These are phyloP conservation scores for Colletotrichum sp. DNA, from an alignment of 2,329 filamentous ascomycete species.

Conservation along the genomic window DNA sequence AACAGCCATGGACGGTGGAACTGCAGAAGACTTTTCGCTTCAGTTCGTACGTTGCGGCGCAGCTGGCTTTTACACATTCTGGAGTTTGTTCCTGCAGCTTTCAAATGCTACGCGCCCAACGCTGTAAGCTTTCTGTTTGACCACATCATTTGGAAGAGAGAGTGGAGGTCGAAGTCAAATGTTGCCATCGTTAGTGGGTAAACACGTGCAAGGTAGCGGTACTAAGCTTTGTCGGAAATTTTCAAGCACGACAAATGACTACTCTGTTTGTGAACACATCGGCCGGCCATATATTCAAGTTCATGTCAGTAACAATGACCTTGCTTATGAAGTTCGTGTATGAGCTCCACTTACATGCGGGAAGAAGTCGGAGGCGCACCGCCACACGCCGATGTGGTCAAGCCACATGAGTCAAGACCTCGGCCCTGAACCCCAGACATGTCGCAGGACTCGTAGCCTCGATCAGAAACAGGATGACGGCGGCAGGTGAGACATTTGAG, in stretches of 20 bases:
- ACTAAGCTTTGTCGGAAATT: background rate
- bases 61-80: background rate
- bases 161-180: background rate
- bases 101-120: background rate
- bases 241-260: background rate
- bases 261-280: background rate
- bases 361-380: background rate
- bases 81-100: background rate
- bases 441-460: background rate
- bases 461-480: background rate
- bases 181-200: background rate
- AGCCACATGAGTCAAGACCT: background rate
- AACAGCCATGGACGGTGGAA: background rate
- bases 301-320: background rate
- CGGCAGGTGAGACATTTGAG: background rate
- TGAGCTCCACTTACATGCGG: background rate
- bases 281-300: background rate
- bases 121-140: background rate
- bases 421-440: background rate
- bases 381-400: background rate
- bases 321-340: background rate
- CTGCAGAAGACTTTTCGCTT: background rate
- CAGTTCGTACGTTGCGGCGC: background rate
- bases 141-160: background rate
- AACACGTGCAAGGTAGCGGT: background rate